Evolutionary conservation across 129 eudicot genomes (phyloP).

Genomic region (Flaveria sonorensis): DNA sequence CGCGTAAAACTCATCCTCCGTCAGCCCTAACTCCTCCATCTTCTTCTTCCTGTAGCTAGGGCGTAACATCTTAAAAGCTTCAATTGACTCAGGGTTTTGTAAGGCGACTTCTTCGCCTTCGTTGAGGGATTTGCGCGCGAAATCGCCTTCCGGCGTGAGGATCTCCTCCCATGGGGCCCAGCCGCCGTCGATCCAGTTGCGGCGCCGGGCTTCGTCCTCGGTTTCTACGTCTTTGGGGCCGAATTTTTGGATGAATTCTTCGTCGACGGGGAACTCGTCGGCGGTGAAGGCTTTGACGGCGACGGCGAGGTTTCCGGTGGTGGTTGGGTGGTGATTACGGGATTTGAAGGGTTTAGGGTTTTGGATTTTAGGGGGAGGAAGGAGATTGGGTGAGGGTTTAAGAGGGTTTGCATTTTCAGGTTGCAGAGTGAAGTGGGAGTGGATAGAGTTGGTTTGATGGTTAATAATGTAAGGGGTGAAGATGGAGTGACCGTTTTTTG

Average conservation of each 20-base stretch:
- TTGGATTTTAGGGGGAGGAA: conserved; percentile 59
- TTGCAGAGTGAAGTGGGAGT: not conserved
- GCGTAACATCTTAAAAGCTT: conserved; percentile 79
- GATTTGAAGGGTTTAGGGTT: conserved; percentile 40
- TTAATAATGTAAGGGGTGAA: conserved; percentile 30
- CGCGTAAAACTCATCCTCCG: conserved; percentile 78
- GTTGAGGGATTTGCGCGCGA: conserved; percentile 76
- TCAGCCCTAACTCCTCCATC: conserved; percentile 66
- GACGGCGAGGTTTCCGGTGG: conserved; percentile 13
- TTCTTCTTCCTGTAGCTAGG: conserved; percentile 83
- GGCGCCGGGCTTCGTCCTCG: conserved; percentile 87
- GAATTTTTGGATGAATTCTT: conserved; percentile 63
- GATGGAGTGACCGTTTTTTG: conserved; percentile 2
- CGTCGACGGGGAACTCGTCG: conserved; percentile 92
- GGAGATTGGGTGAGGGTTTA: conserved; percentile 53
- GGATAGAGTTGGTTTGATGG: conserved; percentile 40
- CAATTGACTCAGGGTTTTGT: conserved; percentile 72
- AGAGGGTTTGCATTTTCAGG: conserved; percentile 57
- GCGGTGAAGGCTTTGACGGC: conserved; percentile 49
- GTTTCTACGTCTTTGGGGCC: conserved; percentile 78
- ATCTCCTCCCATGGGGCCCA: conserved; percentile 99
- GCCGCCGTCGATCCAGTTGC: conserved; percentile 88
- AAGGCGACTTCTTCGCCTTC: conserved; percentile 91
- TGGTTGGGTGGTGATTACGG: conserved; percentile 10
- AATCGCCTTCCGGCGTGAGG: conserved; percentile 82